Conservation (phyloP, 2,329 filamentous ascomycete species). For the Verticillium tricorpus region DNA sequence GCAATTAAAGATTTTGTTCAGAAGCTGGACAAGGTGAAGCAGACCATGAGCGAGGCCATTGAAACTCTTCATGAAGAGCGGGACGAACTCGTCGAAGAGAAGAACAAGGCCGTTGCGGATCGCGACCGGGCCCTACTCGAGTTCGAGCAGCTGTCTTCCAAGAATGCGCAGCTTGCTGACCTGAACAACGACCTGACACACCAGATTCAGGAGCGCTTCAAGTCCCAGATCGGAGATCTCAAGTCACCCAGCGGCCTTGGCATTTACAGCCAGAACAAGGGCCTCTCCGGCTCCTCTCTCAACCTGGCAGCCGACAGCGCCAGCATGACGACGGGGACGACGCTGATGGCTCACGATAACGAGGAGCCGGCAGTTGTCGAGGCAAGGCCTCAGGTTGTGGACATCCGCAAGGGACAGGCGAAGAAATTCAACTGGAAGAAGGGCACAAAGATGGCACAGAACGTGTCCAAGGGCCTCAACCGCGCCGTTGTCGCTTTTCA, state of each 20-base stretch:
- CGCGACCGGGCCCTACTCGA: slow-evolving; percentile 92
- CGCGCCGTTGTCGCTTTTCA: slow-evolving; percentile 77
- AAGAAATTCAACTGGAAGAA: slow-evolving; percentile 99
- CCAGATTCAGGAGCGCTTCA: slow-evolving; percentile 90
- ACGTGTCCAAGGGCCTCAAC: slow-evolving; percentile 90
- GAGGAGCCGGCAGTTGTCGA: slow-evolving; percentile 61
- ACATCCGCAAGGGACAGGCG: slow-evolving; percentile 87
- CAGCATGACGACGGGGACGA: slow-evolving; percentile 53
- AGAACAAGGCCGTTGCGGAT: slow-evolving; percentile 73
- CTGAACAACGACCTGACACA: slow-evolving; percentile 95
- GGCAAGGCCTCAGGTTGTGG: slow-evolving; percentile 85
- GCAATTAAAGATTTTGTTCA: slow-evolving; percentile 90
- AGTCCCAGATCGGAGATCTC: slow-evolving; percentile 60
- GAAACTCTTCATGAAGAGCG: slow-evolving; percentile 65
- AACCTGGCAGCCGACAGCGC: slow-evolving; percentile 40
- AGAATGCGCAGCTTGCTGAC: slow-evolving; percentile 90
- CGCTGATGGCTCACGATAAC: slow-evolving; percentile 55
- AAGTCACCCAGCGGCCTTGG: slow-evolving; percentile 51
- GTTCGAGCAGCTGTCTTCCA: slow-evolving; percentile 89
- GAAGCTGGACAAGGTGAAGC: slow-evolving; percentile 58
- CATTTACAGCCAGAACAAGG: slow-evolving; percentile 51
- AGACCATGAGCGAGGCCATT: slow-evolving; percentile 51
- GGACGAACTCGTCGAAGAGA: slow-evolving; percentile 80
- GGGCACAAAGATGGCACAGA: slow-evolving; percentile 89
- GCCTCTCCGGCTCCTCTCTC: slow-evolving; percentile 43